Evolutionary conservation across 1,139 yeast species (phyloP), one percentile per base, ranked within the genome.

Genomic region (Scheffersomyces lignicola): DNA sequence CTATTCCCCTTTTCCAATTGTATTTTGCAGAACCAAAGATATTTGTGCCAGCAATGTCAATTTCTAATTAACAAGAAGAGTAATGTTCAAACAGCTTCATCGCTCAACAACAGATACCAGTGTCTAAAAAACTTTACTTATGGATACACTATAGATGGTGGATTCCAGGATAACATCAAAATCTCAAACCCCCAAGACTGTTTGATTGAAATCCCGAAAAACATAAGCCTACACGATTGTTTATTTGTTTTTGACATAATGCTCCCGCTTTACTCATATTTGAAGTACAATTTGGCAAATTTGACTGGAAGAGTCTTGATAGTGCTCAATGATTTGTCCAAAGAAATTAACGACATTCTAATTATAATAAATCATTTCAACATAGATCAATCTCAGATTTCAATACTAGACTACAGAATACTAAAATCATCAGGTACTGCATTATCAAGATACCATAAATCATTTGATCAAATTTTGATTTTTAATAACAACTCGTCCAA

Each of bases 131-230:
- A 47, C 25, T 51, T 58, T 40, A 56, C 54, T n/a, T 62, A 63
- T 43, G 75, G 75, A 1, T 40, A 42, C 7, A 62, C 62, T 31
- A 35, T 68, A 6, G 65, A 67, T 36, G 75, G 75, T 3, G 74
- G 74, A 1, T 45, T 69, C 16, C 73, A 68, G 40, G 72, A 65
- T 33, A 62, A 46, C 39, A 40, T 69, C 12, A 56, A 56, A 30
- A 53, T 68, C 6, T 43, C 48, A 9, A 43, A 51, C 23, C 62
- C 70, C 0, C 41, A 42, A 20, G 45, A 56, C 22, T 44, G 58
- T 6, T 45, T 65, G 26, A 42, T 67, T 3, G 45, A 47, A 14
- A 43, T 67, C 1, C 71, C 73, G 2, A 46, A 44, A 3, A 53
- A 50, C 34, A 51, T 66, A 10, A 61, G 69, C 36, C 47, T 62